Evolutionary conservation across 805 yeast genomes (phyloP), one percentile per base, ranked within the genome.

Genomic region (Candida maesae): DNA sequence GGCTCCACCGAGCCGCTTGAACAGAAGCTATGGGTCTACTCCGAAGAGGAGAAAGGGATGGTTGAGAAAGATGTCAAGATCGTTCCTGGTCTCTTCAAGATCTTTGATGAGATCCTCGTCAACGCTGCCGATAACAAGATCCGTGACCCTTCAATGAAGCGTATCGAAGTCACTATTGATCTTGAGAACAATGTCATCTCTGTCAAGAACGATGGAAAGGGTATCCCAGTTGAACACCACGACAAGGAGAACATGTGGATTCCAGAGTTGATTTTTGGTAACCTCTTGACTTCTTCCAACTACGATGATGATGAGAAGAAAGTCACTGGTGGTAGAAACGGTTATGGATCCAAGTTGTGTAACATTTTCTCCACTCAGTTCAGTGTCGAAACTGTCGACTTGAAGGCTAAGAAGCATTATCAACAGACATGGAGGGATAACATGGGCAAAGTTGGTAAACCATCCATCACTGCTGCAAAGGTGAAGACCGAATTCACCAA

Each of bases 111-210:
- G 66, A 90, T 93, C 44, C 69, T 93, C 47, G 99, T 93, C 39
- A 93, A 93, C 63, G 98, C 99, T 6, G 99, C 99, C 12, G 99
- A 93, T 65, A 93, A 93, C 70, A 93, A 93, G 67, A 91, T 91
- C 46, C 78, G 98, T 52, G 99, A 93, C 60, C 88, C 96, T 1
- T 52, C 74, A 9, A 93, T 93, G 99, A 84, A 79, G 52, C 79
- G 75, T 53, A 78, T 93, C 47, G 86, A 79, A 42, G 98, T 93
- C n/a, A 73, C 66, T 29, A 87, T 93, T 42, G 82, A 86, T 53
- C 71, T 81, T 4, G 96, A 82, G 44, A 70, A 73, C 38, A 88
- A 88, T 58, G 56, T 75, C 15, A 85, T 93, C 33, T 78, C 80
- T 42, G 91, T 93, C 5, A 79, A 76, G 67, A 93, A 93, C 63